phyloP scores from a whole-genome alignment of 116 monocot species.

The Trichopus zeylanicus region DNA sequence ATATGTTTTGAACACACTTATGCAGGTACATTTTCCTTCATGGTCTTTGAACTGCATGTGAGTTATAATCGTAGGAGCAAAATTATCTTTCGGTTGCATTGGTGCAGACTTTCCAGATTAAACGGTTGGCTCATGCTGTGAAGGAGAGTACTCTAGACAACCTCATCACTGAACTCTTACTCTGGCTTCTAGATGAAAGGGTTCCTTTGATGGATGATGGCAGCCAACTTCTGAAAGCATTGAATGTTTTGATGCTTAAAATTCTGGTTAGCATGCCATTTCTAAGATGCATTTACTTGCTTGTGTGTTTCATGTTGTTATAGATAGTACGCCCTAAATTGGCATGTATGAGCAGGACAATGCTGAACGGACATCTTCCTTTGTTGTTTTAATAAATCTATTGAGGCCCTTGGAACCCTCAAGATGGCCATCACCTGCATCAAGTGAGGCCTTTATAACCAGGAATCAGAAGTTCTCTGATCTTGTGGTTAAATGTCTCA shows the following conservation, averaged over 20 bases:
- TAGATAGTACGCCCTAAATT: neutral
- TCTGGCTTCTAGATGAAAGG: constrained; percentile 99
- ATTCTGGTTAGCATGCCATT: constrained; percentile 60
- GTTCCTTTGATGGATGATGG: constrained; percentile 99
- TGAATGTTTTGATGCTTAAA: constrained; percentile 99
- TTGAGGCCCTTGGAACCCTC: constrained; percentile 82
- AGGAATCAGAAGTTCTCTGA: constrained; percentile 97
- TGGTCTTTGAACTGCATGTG: neutral
- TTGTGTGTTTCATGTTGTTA: constrained; percentile 2
- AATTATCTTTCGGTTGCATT: constrained; percentile 6
- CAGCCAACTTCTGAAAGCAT: constrained; percentile 89
- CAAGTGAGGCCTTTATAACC: constrained; percentile 43
- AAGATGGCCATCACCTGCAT: constrained; percentile 82
- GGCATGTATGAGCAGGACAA: constrained; percentile 57
- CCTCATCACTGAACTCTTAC: constrained; percentile 87
- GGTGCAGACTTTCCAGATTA: constrained; percentile 92
- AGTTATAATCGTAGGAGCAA: neutral
- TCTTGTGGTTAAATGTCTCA: constrained; percentile 96
- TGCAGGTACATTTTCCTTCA: constrained; percentile 54
- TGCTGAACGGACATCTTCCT: constrained; percentile 94
- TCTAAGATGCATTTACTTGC: neutral
- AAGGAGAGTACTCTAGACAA: constrained; percentile 81
- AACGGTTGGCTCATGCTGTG: constrained; percentile 82
- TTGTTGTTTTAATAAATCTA: constrained; percentile 89
- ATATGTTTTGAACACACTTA: constrained; percentile 98